Evolutionary conservation across 176 grass and related monocot genomes (phyloP), one percentile per base, ranked within the genome.

Genomic region (Zoysia japonica): DNA sequence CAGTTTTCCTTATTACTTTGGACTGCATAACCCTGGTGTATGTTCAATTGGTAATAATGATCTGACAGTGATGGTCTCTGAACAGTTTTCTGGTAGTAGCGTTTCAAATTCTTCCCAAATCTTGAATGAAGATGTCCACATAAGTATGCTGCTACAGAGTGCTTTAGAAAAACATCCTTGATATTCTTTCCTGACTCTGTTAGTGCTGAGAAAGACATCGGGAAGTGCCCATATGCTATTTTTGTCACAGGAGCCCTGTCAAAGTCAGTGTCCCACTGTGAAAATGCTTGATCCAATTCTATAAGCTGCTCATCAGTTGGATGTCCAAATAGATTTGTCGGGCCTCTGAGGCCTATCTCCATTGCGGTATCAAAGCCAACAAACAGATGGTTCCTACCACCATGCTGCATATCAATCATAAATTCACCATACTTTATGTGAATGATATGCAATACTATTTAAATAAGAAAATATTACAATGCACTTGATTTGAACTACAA

Each of bases 41-140:
- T 90, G 78, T 94, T 94, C 47, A 85, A 90, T 65, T 98, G 92
- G 83, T 80, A 86, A 79, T 90, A 98, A 44, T 87, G 80, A 67
- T 82, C 83, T 57, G 65, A 81, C 41, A 84, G 70, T 67, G 84
- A 72, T 78, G 86, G 71, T 83, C 82, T 76, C 56, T 82, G 65
- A 82, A 64, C 67, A 36, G 63, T 28, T 54, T 49, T 65, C 63
- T 88, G 91, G 74, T 93, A 85, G 78, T 93, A 89, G 49, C 92
- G 85, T 64, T 98, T 98, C 75, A 98, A 82, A 87, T 98, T 98
- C 86, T 90, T 92, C 44, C 95, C 92, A n/a, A 98, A 98, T 62
- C 86, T 92, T 66, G 87, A 67, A 80, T 98, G 95, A 65, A 98
- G 87, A 92, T 98, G 95, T 35, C 95, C 95, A 70, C 91, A 94